These are phyloP conservation scores for Eimeria maxima DNA, from an alignment of 169 alveolate species.

Conservation along the genomic window DNA sequence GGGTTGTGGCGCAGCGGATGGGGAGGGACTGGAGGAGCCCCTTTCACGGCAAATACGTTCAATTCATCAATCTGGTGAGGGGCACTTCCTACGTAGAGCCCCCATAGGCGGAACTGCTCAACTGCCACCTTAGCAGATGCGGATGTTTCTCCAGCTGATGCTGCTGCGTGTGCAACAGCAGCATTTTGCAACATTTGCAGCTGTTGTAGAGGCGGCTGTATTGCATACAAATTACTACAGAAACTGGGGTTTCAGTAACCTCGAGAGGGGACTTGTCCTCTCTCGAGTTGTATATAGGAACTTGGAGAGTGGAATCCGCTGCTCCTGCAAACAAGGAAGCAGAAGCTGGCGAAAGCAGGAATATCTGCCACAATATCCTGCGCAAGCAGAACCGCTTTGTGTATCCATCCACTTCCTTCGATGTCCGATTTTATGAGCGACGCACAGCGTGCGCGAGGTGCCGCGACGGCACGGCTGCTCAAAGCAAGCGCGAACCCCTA, in stretches of 20 bases:
- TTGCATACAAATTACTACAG: neutral
- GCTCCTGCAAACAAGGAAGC: constrained; percentile 44
- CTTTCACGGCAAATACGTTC: constrained; percentile 63
- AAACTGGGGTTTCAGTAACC: neutral
- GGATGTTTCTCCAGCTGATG: neutral
- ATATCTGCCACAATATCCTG: constrained; percentile 24
- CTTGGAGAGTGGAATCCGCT: constrained; percentile 20
- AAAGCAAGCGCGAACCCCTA: neutral
- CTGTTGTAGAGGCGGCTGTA: neutral
- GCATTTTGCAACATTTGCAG: neutral
- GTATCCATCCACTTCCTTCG: constrained; percentile 13
- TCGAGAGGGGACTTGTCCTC: neutral
- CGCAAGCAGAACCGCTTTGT: neutral
- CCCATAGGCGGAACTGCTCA: constrained; percentile 46
- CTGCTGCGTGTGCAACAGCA: constrained; percentile 20
- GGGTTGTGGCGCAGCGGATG: constrained; percentile 62
- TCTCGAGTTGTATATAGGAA: neutral
- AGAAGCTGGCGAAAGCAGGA: constrained; percentile 46
- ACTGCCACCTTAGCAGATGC: neutral
- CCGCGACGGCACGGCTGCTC: neutral
- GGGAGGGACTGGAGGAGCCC: constrained; percentile 46
- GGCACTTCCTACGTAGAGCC: constrained; percentile 10
- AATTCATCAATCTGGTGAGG: constrained; percentile 68
- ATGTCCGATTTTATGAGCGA: neutral
- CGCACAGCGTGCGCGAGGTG: neutral